Evolutionary conservation across 441 rosid species (phyloP).

Genomic region (Populus hybrid): DNA sequence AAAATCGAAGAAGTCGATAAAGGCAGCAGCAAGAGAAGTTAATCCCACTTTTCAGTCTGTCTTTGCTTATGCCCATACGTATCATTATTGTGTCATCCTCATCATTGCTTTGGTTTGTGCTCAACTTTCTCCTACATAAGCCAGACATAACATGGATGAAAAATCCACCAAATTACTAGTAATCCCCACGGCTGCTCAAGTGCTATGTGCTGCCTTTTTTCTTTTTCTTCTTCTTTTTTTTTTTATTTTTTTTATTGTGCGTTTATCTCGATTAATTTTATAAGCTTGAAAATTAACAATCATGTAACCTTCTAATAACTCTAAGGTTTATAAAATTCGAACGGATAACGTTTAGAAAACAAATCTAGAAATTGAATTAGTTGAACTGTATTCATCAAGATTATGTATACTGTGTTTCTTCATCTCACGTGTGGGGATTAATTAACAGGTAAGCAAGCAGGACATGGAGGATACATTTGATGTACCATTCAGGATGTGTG

Average conservation of each 20-base stretch:
- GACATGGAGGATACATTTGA: slow-evolving; percentile 79
- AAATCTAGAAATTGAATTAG: too few species aligned
- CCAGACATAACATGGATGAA: neutral
- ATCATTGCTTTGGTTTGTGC: neutral
- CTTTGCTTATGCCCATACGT: neutral
- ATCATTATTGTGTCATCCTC: neutral
- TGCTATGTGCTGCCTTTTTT: neutral
- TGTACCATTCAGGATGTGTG: slow-evolving; percentile 83
- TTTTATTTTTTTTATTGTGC: too few species aligned
- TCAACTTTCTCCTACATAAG: neutral
- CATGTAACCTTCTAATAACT: too few species aligned
- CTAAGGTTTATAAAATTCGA: too few species aligned
- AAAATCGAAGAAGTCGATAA: neutral
- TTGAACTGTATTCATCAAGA: too few species aligned
- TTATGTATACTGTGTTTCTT: too few species aligned
- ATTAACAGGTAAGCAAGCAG: slow-evolving; percentile 69
- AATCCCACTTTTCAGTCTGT: neutral
- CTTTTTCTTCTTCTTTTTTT: too few species aligned
- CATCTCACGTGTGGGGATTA: neutral
- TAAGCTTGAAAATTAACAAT: too few species aligned
- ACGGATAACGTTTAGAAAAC: too few species aligned
- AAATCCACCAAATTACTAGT: neutral
- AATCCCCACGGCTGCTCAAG: neutral
- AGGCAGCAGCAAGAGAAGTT: too few species aligned
- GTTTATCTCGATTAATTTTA: too few species aligned